Evolutionary conservation across 805 yeast genomes (phyloP).

Genomic region (Metschnikowia baotianmanensis): DNA sequence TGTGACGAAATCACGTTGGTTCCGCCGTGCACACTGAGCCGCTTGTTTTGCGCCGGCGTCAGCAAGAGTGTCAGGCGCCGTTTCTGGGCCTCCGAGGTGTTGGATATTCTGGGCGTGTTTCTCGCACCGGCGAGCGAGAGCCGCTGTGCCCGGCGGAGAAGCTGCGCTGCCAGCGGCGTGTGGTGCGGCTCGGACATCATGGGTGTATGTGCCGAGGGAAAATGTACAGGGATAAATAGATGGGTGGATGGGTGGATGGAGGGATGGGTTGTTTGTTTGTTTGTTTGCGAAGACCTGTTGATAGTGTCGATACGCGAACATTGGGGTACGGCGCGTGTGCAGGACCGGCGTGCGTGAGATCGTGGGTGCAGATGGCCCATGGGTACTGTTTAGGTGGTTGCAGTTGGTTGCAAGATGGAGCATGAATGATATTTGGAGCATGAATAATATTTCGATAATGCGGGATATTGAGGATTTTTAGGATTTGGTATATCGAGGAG

Average conservation of each 20-base stretch:
- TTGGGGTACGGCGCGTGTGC: no score
- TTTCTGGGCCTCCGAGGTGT: constrained; percentile 21
- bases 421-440: no score
- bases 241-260: constrained; percentile 1
- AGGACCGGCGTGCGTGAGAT: no score
- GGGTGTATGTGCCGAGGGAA: neutral
- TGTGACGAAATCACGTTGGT: neutral
- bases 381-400: no score
- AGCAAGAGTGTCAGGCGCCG: constrained; percentile 29
- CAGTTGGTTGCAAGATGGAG: no score
- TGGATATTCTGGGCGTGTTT: constrained; percentile 22
- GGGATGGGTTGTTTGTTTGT: no score
- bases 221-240: constrained; percentile 1
- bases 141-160: constrained; percentile 15
- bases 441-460: no score
- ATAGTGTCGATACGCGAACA: no score
- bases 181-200: constrained; percentile 12
- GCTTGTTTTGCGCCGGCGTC: constrained; percentile 35
- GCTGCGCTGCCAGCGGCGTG: constrained; percentile 18
- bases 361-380: no score
- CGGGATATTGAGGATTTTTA: no score
- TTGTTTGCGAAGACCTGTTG: no score
- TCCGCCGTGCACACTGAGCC: constrained; percentile 13
- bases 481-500: no score
- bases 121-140: constrained; percentile 22